Conservation (phyloP, 2,329 filamentous ascomycete species). For the Colletotrichum somersetense region DNA sequence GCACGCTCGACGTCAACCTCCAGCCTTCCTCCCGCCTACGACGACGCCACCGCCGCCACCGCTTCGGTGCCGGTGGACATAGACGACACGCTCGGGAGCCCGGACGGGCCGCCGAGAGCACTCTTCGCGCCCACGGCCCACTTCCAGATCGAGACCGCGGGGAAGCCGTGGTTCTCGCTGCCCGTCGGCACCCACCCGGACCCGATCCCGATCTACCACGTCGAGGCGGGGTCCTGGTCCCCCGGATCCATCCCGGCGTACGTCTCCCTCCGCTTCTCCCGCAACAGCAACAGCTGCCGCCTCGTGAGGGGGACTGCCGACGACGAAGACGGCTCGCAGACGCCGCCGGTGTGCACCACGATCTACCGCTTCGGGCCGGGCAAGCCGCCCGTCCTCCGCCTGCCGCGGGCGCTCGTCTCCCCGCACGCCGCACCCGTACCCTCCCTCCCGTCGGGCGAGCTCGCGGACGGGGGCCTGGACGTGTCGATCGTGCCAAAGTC, state of each 20-base stretch:
- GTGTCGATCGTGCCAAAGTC: conserved; percentile 52
- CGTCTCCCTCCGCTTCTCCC: conserved; percentile 62
- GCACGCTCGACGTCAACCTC: neutral
- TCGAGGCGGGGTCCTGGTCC: conserved; percentile 49
- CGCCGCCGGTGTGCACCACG: conserved; percentile 59
- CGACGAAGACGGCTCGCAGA: conserved; percentile 49
- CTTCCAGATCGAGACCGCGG: conserved; percentile 63
- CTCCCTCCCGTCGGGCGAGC: conserved; percentile 17
- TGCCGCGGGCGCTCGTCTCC: conserved; percentile 41
- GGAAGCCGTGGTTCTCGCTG: conserved; percentile 58
- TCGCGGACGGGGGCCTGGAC: conserved; percentile 42
- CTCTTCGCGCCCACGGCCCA: conserved; percentile 58
- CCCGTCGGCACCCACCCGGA: conserved; percentile 53
- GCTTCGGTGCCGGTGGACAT: conserved; percentile 8
- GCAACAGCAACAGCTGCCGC: conserved; percentile 61
- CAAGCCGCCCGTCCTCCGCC: conserved; percentile 61
- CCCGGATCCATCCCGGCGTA: conserved; percentile 51
- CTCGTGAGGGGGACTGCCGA: conserved; percentile 55
- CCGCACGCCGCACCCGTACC: neutral
- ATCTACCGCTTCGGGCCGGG: conserved; percentile 69
- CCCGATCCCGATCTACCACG: conserved; percentile 58
- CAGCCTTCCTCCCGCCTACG: conserved; percentile 48
- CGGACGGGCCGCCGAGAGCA: conserved; percentile 26
- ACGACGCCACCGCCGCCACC: conserved; percentile 40
- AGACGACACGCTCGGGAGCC: neutral